phyloP scores from a whole-genome alignment of 306 rosid genomes.

The Lathyrus oleraceus region DNA sequence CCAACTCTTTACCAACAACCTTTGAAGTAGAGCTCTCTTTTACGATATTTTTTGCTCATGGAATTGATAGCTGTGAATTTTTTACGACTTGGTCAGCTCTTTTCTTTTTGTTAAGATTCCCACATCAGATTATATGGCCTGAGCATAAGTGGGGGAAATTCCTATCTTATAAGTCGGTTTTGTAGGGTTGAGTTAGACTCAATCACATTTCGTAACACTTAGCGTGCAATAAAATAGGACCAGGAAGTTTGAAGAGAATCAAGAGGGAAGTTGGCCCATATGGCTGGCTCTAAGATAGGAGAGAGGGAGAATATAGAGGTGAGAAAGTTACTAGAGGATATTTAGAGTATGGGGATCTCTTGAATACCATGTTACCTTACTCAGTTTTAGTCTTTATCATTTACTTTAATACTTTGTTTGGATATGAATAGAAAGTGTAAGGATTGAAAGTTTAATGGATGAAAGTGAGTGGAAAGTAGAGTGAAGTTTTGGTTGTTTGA shows the following conservation, averaged over 20 bases:
- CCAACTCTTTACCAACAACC: background rate
- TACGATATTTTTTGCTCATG: background rate
- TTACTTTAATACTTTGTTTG: background rate
- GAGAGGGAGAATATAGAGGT: background rate
- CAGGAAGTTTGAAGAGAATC: background rate
- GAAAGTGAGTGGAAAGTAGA: too few relatives aligned
- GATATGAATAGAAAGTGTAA: too few relatives aligned
- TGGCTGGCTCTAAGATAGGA: background rate
- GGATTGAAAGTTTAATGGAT: too few relatives aligned
- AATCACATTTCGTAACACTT: too few relatives aligned
- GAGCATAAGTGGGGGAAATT: too few relatives aligned
- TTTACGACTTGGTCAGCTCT: background rate
- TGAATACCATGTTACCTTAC: background rate
- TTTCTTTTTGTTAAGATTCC: background rate
- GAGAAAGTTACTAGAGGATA: background rate
- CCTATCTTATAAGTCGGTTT: too few relatives aligned
- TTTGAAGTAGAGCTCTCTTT: background rate
- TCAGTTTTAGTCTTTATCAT: constrained; percentile 4
- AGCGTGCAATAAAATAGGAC: background rate
- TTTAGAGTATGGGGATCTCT: background rate
- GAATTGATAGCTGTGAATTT: background rate
- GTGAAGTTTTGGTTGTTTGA: too few relatives aligned
- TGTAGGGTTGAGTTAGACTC: too few relatives aligned
- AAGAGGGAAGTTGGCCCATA: background rate
- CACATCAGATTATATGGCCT: too few relatives aligned